Base-by-base conservation (phyloP, 805 yeast species). In the Wickerhamiella lipophila region DNA sequence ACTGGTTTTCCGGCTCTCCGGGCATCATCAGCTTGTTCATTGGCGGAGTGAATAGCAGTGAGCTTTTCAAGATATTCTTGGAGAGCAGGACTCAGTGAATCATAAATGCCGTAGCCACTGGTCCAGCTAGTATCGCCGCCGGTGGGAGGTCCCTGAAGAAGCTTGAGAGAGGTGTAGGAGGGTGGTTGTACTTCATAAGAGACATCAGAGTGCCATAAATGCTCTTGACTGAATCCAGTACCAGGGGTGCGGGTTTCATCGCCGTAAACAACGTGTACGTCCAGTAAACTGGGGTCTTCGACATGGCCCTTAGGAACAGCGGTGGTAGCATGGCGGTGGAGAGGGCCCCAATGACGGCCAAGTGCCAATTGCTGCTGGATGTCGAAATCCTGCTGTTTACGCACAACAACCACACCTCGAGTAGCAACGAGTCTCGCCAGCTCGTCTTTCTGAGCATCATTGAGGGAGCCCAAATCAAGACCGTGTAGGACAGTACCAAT, bases 161-260 rank as follows among this genome's bases (percentile, higher is more conserved):
- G 70, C 27, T 74, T 64, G 55, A 76, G 68, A 38, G 73, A 50
- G 79, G 85, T 49, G 74, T 64, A 45, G 67, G 77, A 32, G 67
- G 89, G 82, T 7, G 88, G 82, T 62, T 79, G 85, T 50, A 70
- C 69, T 60, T 82, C 89, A 62, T 80, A 83, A 19, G 84, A 73
- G 22, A 80, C 83, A 61, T 83, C 92, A 2, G 83, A 73, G 62
- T 83, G 92, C 83, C 84, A 83, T 36, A 55, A 44, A 40, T 57
- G 56, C 16, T 57, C 49, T 46, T 59, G 62, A 6, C 64, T 49
- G 52, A 49, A 59, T 3, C 62, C 62, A 54, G 53, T 41, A 22
- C 55, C 52, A 7, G 63, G 63, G 12, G 47, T 35, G 9, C 61
- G 53, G 32, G 46, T 50, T 45, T 59, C 58, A 15, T 56, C 56